Percentiles rank a stretch among this genome's conserved stretches.
phyloP scores from a whole-genome alignment of 768 basidiomycete genomes.

The Auriscalpium vulgare region DNA sequence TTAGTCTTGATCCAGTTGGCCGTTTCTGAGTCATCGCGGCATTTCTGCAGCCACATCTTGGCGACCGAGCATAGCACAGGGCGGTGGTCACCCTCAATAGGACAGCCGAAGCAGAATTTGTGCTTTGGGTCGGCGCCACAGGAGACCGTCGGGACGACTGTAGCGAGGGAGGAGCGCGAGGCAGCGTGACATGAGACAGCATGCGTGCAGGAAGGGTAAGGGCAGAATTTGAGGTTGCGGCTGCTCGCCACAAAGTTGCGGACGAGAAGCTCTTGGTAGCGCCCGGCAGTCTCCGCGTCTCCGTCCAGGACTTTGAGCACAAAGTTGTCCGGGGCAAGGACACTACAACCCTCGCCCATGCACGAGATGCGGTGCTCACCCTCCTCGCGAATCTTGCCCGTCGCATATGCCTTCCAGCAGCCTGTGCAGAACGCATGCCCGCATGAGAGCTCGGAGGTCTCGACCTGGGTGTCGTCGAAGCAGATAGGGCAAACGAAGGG shows the following conservation, averaged over 20 bases:
- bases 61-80: slow-evolving; percentile 87
- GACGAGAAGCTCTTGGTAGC: slow-evolving; percentile 83
- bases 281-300: slow-evolving; percentile 46
- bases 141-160: slow-evolving; percentile 80
- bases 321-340: slow-evolving; percentile 59
- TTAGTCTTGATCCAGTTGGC: slow-evolving; percentile 99
- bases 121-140: slow-evolving; percentile 67
- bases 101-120: slow-evolving; percentile 93
- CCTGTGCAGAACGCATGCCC: slow-evolving; percentile 76
- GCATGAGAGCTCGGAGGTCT: slow-evolving; percentile 69
- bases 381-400: slow-evolving; percentile 77
- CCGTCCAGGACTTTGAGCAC: slow-evolving; percentile 47
- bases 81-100: slow-evolving; percentile 81
- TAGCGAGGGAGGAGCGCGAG: slow-evolving; percentile 61
- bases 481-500: slow-evolving; percentile 91
- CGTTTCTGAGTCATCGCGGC: slow-evolving; percentile 95
- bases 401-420: slow-evolving; percentile 79
- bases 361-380: slow-evolving; percentile 66
- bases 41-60: slow-evolving; percentile 94
- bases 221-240: slow-evolving; percentile 85
- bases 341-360: slow-evolving; percentile 72
- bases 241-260: slow-evolving; percentile 87
- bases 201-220: slow-evolving; percentile 88
- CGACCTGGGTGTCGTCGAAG: slow-evolving; percentile 64
- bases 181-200: slow-evolving; percentile 89